Evolutionary conservation across 2,329 filamentous ascomycete genomes (phyloP).

Genomic region (Didymella segeticola): DNA sequence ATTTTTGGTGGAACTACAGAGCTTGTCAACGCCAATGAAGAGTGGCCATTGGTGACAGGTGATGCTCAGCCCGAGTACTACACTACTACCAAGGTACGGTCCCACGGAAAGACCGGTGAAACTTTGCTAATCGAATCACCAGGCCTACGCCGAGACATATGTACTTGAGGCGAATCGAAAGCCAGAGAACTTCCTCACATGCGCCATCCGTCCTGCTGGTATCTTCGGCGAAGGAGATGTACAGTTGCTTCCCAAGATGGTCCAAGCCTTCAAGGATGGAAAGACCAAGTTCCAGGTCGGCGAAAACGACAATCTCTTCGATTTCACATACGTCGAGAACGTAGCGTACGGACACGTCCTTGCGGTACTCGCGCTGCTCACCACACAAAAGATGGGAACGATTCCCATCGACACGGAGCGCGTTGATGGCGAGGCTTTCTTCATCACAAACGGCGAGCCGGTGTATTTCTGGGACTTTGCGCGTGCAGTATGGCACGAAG

Average conservation of each 20-base stretch:
- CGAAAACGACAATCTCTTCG: constrained; percentile 60
- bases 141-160: constrained; percentile 56
- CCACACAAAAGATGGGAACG: constrained; percentile 49
- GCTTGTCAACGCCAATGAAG: constrained; percentile 58
- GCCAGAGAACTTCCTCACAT: constrained; percentile 56
- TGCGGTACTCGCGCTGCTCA: constrained; percentile 57
- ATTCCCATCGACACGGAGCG: constrained; percentile 53
- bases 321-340: constrained; percentile 62
- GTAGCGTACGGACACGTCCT: constrained; percentile 60
- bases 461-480: constrained; percentile 61
- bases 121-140: background rate
- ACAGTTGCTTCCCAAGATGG: constrained; percentile 53
- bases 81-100: constrained; percentile 55
- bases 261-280: constrained; percentile 54
- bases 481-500: constrained; percentile 54
- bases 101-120: background rate
- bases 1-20: constrained; percentile 54
- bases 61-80: constrained; percentile 59
- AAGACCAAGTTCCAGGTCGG: constrained; percentile 61
- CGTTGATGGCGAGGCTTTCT: constrained; percentile 60
- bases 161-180: constrained; percentile 59
- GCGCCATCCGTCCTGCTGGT: constrained; percentile 57
- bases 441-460: constrained; percentile 59
- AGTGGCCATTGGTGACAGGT: constrained; percentile 55
- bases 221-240: constrained; percentile 61